Evolutionary conservation across 371 early-diverging fungal genomes (phyloP), one percentile per base, ranked within the genome.

Genomic region (Saksenaea oblongispora): DNA sequence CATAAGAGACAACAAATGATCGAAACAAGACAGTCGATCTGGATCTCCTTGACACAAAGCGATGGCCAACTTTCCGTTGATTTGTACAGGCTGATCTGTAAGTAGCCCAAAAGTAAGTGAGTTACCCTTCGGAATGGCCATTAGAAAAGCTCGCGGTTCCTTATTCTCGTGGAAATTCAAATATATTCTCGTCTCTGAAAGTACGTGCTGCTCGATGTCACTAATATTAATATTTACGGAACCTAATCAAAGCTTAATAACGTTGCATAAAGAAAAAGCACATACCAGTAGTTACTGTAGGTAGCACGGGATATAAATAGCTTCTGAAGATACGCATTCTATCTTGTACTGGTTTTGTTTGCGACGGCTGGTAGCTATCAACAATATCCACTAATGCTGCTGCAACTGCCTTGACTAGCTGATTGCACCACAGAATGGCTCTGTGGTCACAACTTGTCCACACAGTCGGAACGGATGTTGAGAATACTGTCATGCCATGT

Each of bases 371-470:
- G 17, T 83, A 69, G 5, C 76, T 72, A 42, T 91, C 85, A 17
- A 86, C 81, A 14, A 88, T 66, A 15, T 81, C 78, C 5, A 86
- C 63, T 65, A 92, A 56, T 14, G 88, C 71, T 2, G 69, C 58
- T 0, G 87, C 78, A 14, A 91, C 66, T 3, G 71, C 68, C 10
- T 79, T 75, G 7, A 89, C 86, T 55, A 97, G 79, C 75, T 98
- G 98, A 61, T 91, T 90, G 61, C 97, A 98, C 98, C 98, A 98
- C 51, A 98, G 70, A 51, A 96, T 91, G 18, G 90, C 86, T 66
- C 89, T 87, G 73, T 98, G 98, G 67, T 97, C 97, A 28, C 88
- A 84, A 2, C 92, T 80, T 8, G 91, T 86, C 98, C 98, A 98
- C 7, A 94, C 95, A 14, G 80, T 71, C 11, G 93, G 92, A 35